Evolutionary conservation across 306 rosid genomes (phyloP).

Genomic region (Astragalus membranaceus): DNA sequence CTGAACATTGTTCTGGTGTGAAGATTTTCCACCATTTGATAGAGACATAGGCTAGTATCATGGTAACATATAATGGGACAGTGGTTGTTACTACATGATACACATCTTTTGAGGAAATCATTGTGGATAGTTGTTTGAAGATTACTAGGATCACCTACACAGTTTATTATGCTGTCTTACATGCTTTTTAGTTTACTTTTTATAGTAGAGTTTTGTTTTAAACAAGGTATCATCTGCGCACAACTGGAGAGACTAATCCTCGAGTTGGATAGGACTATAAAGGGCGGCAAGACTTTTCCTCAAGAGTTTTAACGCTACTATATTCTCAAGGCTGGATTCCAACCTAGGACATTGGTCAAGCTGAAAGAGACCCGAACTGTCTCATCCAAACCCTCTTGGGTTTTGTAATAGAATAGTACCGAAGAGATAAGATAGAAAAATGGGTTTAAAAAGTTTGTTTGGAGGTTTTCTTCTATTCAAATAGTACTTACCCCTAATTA

Average conservation of each 20-base stretch:
- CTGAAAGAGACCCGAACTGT: no score
- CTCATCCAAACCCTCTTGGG: no score
- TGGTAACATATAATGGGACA: constrained; percentile 69
- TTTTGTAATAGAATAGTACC: constrained; percentile 18
- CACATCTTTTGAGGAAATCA: constrained; percentile 60
- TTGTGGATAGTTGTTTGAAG: constrained; percentile 24
- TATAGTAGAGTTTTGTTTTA: not conserved
- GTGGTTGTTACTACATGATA: constrained; percentile 68
- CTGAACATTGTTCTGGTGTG: constrained; percentile 92
- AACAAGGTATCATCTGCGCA: no score
- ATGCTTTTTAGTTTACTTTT: constrained; percentile 37
- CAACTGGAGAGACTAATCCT: no score
- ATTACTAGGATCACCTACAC: constrained; percentile 17
- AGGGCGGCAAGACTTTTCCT: no score
- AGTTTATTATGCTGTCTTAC: constrained; percentile 17
- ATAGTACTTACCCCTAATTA: not conserved
- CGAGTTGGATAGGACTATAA: no score
- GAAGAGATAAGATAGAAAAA: constrained; percentile 25
- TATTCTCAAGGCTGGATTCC: no score
- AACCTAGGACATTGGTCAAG: no score
- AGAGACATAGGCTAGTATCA: constrained; percentile 71
- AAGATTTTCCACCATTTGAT: constrained; percentile 87
- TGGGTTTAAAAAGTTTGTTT: constrained; percentile 45
- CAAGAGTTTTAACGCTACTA: no score
- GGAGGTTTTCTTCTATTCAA: constrained; percentile 24